Percentiles rank a stretch among this genome's conserved stretches.
These are phyloP conservation scores for Aspergillus sp. DNA, from an alignment of 2,329 filamentous ascomycete species.

Conservation along the genomic window DNA sequence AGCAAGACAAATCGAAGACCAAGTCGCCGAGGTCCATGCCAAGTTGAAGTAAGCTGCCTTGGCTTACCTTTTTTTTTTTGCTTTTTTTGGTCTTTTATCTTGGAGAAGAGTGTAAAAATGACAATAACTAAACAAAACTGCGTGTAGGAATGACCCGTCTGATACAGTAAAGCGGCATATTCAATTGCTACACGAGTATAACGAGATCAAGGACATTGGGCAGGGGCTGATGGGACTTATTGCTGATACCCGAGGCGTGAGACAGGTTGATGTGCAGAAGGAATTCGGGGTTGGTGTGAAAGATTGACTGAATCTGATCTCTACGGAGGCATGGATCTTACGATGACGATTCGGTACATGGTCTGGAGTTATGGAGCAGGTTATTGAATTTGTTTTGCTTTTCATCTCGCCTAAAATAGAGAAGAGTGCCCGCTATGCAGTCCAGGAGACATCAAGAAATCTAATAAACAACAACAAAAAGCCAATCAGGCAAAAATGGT, in stretches of 20 bases:
- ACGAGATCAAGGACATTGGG: slow-evolving; percentile 68
- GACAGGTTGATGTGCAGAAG: slow-evolving; percentile 46
- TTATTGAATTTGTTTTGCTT: background rate
- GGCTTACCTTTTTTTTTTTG: background rate
- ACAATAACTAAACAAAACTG: background rate
- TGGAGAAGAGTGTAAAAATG: too few relatives aligned
- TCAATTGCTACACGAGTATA: slow-evolving; percentile 65
- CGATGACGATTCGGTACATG: background rate
- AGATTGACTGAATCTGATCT: slow-evolving; percentile 30
- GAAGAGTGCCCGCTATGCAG: background rate
- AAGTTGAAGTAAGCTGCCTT: slow-evolving; percentile 36
- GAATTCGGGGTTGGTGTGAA: slow-evolving; percentile 40
- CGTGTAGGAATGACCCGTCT: slow-evolving; percentile 43
- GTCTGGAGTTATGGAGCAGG: background rate
- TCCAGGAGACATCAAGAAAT: background rate
- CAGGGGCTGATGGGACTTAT: slow-evolving; percentile 66
- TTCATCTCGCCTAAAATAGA: slow-evolving; percentile 1
- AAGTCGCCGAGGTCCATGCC: slow-evolving; percentile 32
- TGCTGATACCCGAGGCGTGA: slow-evolving; percentile 62
- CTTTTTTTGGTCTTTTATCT: background rate
- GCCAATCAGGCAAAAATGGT: slow-evolving; percentile 1
- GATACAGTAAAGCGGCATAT: slow-evolving; percentile 63
- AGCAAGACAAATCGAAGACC: slow-evolving; percentile 38
- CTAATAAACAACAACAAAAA: background rate
- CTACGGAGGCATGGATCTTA: background rate